Evolutionary conservation across 441 rosid genomes (phyloP), one percentile per base, ranked within the genome.

Genomic region (Eutrema salsugineum): DNA sequence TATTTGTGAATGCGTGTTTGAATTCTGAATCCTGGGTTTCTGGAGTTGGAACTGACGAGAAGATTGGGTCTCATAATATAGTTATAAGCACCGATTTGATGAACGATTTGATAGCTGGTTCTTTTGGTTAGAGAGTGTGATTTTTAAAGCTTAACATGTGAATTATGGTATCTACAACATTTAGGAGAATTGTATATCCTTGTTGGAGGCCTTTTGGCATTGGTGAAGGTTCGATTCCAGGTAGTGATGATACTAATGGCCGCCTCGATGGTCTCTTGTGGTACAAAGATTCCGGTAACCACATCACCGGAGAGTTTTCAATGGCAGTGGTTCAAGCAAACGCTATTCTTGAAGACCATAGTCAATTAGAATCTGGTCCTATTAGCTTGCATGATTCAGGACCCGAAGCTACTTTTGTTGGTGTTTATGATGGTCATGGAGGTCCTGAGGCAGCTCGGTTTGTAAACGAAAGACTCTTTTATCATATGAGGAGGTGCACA

Each of bases 381-480:
- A 58, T 91, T 81, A 87, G 96, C 75, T 73, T 79, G 8, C 77
- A 70, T 36, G 93, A 92, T 35, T 74, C 88, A 8, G 97, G 97
- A 15, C 96, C 96, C 66, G 86, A 84, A 4, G 98, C 93, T 17
- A 92, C 98, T 56, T 94, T 91, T 83, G 93, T 94, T 27, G 99
- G 99, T 76, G 80, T 94, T 63, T 94, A 92, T n/a, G 98, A 94
- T 78, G 99, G 97, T 48, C 99, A 91, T 84, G 98, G 98, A 72
- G 97, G 98, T 69, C 88, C 98, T 11, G 96, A 90, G 75, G 84
- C 98, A 51, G 88, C 98, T 36, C 81, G 74, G 30, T 93, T 88
- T 71, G 88, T 91, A 5, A 91, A 88, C 68, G 85, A 94, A 11
- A 85, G 72, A 60, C 88, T 92, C 20, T 94, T 89, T 30, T 54